Evolutionary conservation across 1,284 basidiomycete species (phyloP).

Genomic region (Amylostereum chailletii): DNA sequence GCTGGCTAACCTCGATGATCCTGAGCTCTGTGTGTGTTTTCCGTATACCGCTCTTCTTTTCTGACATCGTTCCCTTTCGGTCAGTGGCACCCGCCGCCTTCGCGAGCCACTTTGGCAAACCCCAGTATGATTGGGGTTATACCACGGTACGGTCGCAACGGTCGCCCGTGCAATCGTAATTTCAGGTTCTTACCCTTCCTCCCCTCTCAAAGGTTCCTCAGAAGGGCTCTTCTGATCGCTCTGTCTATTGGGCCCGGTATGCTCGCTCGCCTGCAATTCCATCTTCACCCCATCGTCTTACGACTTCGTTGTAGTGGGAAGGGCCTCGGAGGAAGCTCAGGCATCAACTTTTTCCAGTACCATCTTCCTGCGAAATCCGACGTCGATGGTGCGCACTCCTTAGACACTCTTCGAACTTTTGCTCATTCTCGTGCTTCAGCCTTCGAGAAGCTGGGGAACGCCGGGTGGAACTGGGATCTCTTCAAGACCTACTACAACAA

Average conservation of each 20-base stretch:
- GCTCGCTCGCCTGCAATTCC: background rate
- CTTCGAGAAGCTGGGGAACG: constrained; percentile 24
- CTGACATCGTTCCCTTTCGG: background rate
- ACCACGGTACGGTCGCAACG: constrained; percentile 10
- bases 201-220: constrained; percentile 6
- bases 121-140: constrained; percentile 18
- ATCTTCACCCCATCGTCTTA: background rate
- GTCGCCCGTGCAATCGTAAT: background rate
- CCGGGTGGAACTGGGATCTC: constrained; percentile 34
- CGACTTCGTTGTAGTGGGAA: constrained; percentile 14
- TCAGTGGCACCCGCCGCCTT: background rate
- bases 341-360: constrained; percentile 17
- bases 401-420: background rate
- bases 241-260: constrained; percentile 1
- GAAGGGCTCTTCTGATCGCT: background rate
- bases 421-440: constrained; percentile 9
- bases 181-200: background rate
- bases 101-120: constrained; percentile 9
- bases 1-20: constrained; percentile 12
- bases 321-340: constrained; percentile 16
- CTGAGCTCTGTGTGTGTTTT: constrained; percentile 6
- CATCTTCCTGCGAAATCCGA: constrained; percentile 20
- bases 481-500: constrained; percentile 25
- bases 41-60: background rate
- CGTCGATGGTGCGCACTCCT: constrained; percentile 19